Conservation (phyloP, 352 stramenopile species). For the Globisporangium carolinianum region DNA sequence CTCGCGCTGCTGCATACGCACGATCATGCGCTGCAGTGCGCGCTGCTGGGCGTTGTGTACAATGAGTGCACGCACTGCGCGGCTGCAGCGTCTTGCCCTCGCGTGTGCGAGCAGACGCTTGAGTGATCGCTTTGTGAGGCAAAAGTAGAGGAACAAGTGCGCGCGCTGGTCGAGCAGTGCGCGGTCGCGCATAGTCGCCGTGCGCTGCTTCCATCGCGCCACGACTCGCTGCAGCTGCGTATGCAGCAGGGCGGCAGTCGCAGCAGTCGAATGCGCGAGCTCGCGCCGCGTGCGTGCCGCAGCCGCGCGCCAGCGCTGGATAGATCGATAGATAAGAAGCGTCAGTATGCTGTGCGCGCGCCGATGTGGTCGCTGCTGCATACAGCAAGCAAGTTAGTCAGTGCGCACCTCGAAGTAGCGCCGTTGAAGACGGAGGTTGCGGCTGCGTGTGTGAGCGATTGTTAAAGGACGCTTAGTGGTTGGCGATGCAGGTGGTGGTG, state of each 20-base stretch:
- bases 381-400: too few relatives aligned
- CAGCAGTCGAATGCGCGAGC: background rate
- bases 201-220: constrained; percentile 2
- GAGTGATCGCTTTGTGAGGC: constrained; percentile 12
- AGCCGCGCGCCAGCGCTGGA: too few relatives aligned
- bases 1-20: background rate
- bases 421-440: too few relatives aligned
- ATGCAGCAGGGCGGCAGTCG: background rate
- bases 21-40: background rate
- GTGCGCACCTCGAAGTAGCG: too few relatives aligned
- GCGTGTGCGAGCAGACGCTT: constrained; percentile 4
- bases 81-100: background rate
- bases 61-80: background rate
- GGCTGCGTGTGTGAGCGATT: too few relatives aligned
- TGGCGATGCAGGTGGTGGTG: too few relatives aligned
- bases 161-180: constrained; percentile 8
- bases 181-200: background rate
- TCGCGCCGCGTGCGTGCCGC: too few relatives aligned
- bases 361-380: too few relatives aligned
- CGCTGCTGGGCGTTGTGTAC: background rate
- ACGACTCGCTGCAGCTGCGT: constrained; percentile 2
- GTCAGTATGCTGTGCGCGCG: too few relatives aligned
- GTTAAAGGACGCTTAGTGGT: too few relatives aligned
- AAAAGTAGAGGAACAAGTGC: constrained; percentile 17
- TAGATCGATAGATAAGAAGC: too few relatives aligned